Evolutionary conservation across 345 rosid genomes (phyloP).

Genomic region (Sapria himalayana): DNA sequence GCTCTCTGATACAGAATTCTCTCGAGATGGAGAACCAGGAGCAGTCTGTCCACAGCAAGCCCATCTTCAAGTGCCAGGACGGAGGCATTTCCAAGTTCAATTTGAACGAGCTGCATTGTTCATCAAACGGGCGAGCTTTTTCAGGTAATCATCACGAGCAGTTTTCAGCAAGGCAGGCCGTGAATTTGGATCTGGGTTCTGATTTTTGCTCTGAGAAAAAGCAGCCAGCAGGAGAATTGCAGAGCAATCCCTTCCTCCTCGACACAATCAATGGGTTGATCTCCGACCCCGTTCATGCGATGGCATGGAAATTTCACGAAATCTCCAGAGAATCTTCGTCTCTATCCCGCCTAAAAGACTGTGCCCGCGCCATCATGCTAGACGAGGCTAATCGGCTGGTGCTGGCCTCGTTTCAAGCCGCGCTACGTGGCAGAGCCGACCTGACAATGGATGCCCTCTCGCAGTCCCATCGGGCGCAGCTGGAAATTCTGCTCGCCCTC

Average conservation of each 20-base stretch:
- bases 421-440: constrained; percentile 45
- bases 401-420: constrained; percentile 28
- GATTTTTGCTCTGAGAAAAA: constrained; percentile 43
- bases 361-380: constrained; percentile 49
- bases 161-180: constrained; percentile 12
- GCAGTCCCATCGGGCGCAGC: constrained; percentile 52
- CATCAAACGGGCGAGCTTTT: constrained; percentile 23
- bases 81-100: too few relatives aligned
- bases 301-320: constrained; percentile 61
- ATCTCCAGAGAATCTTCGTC: constrained; percentile 54
- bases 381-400: constrained; percentile 37
- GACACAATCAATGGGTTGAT: constrained; percentile 50
- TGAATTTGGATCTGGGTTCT: too few relatives aligned
- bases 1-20: constrained; percentile 78
- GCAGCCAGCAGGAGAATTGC: constrained; percentile 28
- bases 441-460: constrained; percentile 33
- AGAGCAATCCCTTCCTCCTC: constrained; percentile 34
- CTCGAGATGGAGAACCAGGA: constrained; percentile 45
- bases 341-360: constrained; percentile 44
- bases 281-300: constrained; percentile 48
- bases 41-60: constrained; percentile 92
- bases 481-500: constrained; percentile 70
- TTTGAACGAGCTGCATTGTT: too few relatives aligned
- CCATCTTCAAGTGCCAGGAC: too few relatives aligned
- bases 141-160: constrained; percentile 43